phyloP scores from a whole-genome alignment of 805 yeast species.

The Candida ulmi region DNA sequence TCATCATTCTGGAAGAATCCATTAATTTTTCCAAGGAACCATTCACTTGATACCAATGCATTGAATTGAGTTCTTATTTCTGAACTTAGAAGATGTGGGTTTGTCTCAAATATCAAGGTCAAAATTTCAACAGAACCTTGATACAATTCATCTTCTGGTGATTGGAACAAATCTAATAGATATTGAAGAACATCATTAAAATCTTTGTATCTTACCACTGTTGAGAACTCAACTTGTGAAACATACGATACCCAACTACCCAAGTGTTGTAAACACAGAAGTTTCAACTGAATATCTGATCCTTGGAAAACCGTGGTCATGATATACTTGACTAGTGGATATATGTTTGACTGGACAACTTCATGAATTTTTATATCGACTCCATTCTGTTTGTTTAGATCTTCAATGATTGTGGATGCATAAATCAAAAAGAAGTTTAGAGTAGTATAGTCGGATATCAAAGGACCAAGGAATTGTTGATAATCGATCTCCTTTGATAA shows the following conservation, averaged over 20 bases:
- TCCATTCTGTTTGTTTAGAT: conserved; percentile 31
- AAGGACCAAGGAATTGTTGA: conserved; percentile 7
- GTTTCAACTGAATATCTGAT: conserved; percentile 4
- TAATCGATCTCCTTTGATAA: conserved; percentile 4
- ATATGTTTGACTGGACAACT: conserved; percentile 30
- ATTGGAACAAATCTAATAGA: conserved; percentile 9
- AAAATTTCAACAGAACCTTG: conserved; percentile 9
- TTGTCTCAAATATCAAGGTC: conserved; percentile 24
- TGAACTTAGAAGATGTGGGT: conserved; percentile 18
- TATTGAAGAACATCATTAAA: conserved; percentile 15
- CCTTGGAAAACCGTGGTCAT: conserved; percentile 11
- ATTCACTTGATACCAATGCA: conserved; percentile 35
- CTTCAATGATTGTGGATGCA: conserved; percentile 47
- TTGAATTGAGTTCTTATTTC: conserved; percentile 14
- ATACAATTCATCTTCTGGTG: conserved; percentile 9
- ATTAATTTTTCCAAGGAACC: conserved; percentile 38
- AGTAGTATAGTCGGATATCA: conserved; percentile 3
- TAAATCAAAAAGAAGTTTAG: conserved; percentile 25
- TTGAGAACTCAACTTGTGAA: conserved; percentile 27
- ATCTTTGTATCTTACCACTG: conserved; percentile 18
- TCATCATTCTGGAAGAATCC: conserved; percentile 27
- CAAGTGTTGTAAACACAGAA: conserved; percentile 26
- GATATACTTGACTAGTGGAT: conserved; percentile 24
- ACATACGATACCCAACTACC: conserved; percentile 33
- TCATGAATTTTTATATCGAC: conserved; percentile 29